Percentiles rank a stretch among this genome's conserved stretches.
Conservation (phyloP, 257 asterid genomes). For the Osmanthus fragrans region DNA sequence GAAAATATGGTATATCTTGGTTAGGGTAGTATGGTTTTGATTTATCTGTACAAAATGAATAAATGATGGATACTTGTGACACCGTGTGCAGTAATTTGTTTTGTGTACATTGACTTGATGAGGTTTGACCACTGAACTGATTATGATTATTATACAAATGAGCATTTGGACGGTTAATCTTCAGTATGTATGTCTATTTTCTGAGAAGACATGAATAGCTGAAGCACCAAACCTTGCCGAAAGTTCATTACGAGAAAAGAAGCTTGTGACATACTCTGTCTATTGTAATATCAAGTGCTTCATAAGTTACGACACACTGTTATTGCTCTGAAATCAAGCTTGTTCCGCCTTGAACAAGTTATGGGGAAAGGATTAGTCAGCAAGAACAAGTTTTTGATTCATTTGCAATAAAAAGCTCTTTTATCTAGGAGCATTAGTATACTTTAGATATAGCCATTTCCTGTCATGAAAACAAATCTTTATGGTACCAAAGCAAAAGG, state of each 20-base stretch:
- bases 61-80: background rate
- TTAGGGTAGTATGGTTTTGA: background rate
- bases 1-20: background rate
- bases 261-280: background rate
- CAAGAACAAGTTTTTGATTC: background rate
- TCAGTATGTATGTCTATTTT: background rate
- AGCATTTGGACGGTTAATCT: background rate
- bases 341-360: background rate
- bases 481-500: background rate
- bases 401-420: background rate
- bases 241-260: background rate
- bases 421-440: background rate
- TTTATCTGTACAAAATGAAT: background rate
- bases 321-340: background rate
- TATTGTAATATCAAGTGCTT: background rate
- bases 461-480: background rate
- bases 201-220: background rate
- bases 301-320: background rate
- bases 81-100: background rate
- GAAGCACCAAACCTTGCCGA: background rate
- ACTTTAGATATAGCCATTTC: background rate
- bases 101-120: background rate
- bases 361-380: background rate
- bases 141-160: background rate
- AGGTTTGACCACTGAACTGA: background rate